phyloP scores from a whole-genome alignment of 31 red algal species.

The Pterothamnion heteromorphum region DNA sequence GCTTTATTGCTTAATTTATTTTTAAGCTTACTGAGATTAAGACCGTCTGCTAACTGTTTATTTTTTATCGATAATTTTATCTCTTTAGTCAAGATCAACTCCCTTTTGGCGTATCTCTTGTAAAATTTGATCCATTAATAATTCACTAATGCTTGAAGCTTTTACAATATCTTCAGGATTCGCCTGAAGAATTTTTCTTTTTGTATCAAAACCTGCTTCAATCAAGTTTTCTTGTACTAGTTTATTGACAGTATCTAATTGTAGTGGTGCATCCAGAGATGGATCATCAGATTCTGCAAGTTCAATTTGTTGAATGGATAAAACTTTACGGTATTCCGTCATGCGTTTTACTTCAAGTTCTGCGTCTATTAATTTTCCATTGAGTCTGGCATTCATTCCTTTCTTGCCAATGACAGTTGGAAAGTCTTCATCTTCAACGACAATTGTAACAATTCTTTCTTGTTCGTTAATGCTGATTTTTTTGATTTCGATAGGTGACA shows the following conservation, averaged over 20 bases:
- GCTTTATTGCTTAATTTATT: too few species aligned
- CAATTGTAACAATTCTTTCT: background rate
- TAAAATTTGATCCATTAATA: too few species aligned
- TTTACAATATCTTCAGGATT: background rate
- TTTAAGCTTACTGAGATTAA: too few species aligned
- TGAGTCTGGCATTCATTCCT: background rate
- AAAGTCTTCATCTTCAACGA: slow-evolving; percentile 2
- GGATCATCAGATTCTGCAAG: background rate
- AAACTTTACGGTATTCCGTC: background rate
- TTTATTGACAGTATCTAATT: slow-evolving; percentile 9
- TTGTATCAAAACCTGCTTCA: background rate
- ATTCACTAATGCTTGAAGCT: too few species aligned
- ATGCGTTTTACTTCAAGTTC: background rate
- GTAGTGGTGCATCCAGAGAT: background rate
- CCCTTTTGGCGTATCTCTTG: too few species aligned
- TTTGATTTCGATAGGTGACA: background rate
- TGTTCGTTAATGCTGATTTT: background rate
- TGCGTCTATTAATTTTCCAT: background rate
- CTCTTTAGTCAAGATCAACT: too few species aligned
- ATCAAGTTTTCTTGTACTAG: background rate
- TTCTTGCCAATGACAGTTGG: background rate
- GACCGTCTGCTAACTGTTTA: too few species aligned
- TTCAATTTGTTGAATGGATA: background rate
- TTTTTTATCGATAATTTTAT: too few species aligned
- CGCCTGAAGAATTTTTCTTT: background rate